Percentiles rank a stretch among this genome's conserved stretches.
phyloP scores from a whole-genome alignment of 1,284 basidiomycete genomes.

The Leccinum pseudoinsigne region DNA sequence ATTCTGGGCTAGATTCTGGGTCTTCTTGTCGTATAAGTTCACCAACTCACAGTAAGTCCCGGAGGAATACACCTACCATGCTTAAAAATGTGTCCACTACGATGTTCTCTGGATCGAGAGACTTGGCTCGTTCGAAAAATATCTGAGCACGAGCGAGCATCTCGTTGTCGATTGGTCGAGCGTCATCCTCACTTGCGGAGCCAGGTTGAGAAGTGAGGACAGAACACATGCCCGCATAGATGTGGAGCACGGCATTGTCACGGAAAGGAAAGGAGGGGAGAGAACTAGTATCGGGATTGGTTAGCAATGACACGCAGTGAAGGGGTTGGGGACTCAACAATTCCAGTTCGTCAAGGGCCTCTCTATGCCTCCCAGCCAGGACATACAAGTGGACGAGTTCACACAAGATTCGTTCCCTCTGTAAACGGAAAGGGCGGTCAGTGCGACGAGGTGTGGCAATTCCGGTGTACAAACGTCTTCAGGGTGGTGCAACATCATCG shows the following conservation, averaged over 20 bases:
- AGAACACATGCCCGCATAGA: conserved; percentile 78
- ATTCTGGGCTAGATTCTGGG: conserved; percentile 21
- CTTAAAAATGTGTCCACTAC: conserved; percentile 49
- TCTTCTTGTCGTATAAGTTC: conserved; percentile 15
- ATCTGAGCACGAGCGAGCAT: conserved; percentile 58
- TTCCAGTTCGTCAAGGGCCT: conserved; percentile 83
- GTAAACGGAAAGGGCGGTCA: conserved; percentile 13
- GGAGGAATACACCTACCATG: conserved; percentile 41
- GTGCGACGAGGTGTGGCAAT: conserved; percentile 6
- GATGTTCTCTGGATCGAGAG: conserved; percentile 57
- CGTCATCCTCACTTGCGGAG: conserved; percentile 6
- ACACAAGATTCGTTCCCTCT: conserved; percentile 75
- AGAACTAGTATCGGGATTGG: conserved; percentile 51
- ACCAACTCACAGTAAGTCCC: conserved; percentile 3
- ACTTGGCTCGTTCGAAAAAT: conserved; percentile 62
- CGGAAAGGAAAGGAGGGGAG: conserved; percentile 84
- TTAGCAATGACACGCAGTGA: conserved; percentile 8
- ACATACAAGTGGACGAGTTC: conserved; percentile 75
- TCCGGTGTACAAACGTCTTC: conserved; percentile 51
- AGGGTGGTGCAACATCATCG: conserved; percentile 66
- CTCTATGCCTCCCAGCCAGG: conserved; percentile 51
- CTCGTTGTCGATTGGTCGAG: conserved; percentile 20
- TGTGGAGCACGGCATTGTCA: conserved; percentile 75
- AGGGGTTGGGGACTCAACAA: conserved; percentile 50
- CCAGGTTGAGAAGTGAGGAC: conserved; percentile 55